Percentiles rank a stretch among this genome's conserved stretches.
Evolutionary conservation across 2,329 filamentous ascomycete species (phyloP).

Genomic region (Monascus ruber): DNA sequence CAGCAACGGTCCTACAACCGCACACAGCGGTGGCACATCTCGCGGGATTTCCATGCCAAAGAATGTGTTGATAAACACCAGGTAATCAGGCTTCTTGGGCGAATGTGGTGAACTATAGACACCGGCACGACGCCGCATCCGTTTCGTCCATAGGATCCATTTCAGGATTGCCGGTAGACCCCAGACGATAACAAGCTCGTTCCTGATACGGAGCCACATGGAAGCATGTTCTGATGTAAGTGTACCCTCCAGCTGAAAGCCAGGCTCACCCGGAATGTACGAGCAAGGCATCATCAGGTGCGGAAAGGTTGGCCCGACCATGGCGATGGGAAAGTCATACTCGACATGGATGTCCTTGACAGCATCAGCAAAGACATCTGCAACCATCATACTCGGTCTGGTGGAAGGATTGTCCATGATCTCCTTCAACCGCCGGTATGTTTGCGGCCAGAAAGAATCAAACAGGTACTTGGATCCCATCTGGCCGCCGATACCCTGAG

Average conservation of each 20-base stretch:
- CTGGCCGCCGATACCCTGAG: slow-evolving; percentile 18
- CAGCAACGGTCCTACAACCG: slow-evolving; percentile 32
- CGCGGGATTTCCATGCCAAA: slow-evolving; percentile 33
- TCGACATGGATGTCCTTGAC: slow-evolving; percentile 30
- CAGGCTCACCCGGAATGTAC: slow-evolving; percentile 34
- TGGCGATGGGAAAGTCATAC: slow-evolving; percentile 28
- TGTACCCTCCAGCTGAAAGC: slow-evolving; percentile 28
- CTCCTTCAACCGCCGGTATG: slow-evolving; percentile 12
- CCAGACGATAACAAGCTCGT: slow-evolving; percentile 22
- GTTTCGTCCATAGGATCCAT: slow-evolving; percentile 18
- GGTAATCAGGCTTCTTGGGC: slow-evolving; percentile 28
- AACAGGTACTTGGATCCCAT: slow-evolving; percentile 29
- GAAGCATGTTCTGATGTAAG: slow-evolving; percentile 31
- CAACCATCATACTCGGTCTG: slow-evolving; percentile 30
- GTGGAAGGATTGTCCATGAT: slow-evolving; percentile 11
- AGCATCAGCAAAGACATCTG: slow-evolving; percentile 36
- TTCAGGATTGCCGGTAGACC: slow-evolving; percentile 19
- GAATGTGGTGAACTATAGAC: slow-evolving; percentile 20
- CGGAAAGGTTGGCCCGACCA: slow-evolving; percentile 34
- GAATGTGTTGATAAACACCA: slow-evolving; percentile 36
- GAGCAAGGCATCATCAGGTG: slow-evolving; percentile 24
- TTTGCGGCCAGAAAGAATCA: slow-evolving; percentile 27
- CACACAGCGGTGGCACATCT: slow-evolving; percentile 31
- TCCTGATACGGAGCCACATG: slow-evolving; percentile 25
- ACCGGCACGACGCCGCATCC: slow-evolving; percentile 24